Evolutionary conservation across 257 asterid genomes (phyloP).

Genomic region (Fraxinus anomala): DNA sequence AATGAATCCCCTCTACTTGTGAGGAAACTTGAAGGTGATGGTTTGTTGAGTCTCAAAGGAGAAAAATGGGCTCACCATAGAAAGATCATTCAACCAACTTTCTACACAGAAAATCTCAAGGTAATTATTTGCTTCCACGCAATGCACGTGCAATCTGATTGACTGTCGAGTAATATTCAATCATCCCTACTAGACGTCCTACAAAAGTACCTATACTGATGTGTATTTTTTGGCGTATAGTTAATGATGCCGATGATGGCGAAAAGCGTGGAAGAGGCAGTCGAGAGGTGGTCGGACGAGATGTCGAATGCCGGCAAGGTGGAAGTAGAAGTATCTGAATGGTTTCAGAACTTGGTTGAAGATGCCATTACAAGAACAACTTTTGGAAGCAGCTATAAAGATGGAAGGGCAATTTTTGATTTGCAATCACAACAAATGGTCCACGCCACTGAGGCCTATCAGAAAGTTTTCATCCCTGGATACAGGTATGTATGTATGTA

Average conservation of each 20-base stretch:
- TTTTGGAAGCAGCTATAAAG: conserved; percentile 79
- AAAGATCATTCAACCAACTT: conserved; percentile 73
- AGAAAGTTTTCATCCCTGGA: conserved; percentile 72
- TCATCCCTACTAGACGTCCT: not conserved
- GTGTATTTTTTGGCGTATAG: too few species aligned
- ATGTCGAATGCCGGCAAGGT: conserved; percentile 51
- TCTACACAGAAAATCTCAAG: conserved; percentile 85
- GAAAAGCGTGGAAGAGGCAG: conserved; percentile 56
- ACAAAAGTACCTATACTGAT: too few species aligned
- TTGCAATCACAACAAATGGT: conserved; percentile 82
- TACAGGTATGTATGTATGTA: conserved; percentile 45
- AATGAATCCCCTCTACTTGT: conserved; percentile 73
- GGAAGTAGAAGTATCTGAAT: conserved; percentile 71
- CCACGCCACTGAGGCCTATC: conserved; percentile 80
- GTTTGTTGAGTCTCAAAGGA: conserved; percentile 74
- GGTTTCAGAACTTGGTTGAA: conserved; percentile 71
- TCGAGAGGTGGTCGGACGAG: conserved; percentile 57
- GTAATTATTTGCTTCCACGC: conserved; percentile 25
- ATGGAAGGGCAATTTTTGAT: conserved; percentile 66
- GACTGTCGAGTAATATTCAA: not conserved
- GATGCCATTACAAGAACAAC: conserved; percentile 71
- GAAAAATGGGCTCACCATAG: conserved; percentile 96
- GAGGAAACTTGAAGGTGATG: conserved; percentile 88
- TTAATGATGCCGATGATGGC: conserved; percentile 79
- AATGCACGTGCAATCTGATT: not conserved